Evolutionary conservation across 116 monocot species (phyloP).

Genomic region (Phalaenopsis hybrid): DNA sequence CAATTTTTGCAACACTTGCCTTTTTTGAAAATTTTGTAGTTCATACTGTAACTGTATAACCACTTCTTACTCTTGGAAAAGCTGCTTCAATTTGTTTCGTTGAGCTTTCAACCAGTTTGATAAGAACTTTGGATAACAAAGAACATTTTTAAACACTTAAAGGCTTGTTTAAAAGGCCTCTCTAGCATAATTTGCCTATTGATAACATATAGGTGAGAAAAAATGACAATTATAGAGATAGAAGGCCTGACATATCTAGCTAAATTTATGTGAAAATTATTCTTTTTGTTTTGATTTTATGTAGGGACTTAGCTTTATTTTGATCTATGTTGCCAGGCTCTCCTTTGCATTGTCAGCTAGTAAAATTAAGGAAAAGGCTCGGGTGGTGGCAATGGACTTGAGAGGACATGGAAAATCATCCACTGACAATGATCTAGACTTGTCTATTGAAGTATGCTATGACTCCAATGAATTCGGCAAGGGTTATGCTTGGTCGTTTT

Average conservation of each 20-base stretch:
- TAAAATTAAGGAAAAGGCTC: slow-evolving; percentile 83
- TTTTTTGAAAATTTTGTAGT: neutral
- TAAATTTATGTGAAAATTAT: neutral
- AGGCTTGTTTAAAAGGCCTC: neutral
- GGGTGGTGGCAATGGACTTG: slow-evolving; percentile 83
- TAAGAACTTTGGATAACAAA: neutral
- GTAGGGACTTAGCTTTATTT: neutral
- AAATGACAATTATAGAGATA: neutral
- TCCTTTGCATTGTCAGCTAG: slow-evolving; percentile 93
- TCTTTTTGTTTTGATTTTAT: neutral
- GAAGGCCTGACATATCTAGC: neutral
- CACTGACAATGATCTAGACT: slow-evolving; percentile 76
- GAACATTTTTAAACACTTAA: neutral
- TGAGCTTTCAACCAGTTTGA: neutral
- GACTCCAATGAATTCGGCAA: neutral
- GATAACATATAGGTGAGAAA: neutral
- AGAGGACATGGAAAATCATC: slow-evolving; percentile 93
- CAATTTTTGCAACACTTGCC: neutral
- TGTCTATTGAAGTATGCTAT: slow-evolving; percentile 72
- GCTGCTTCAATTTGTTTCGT: neutral
- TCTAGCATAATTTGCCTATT: neutral
- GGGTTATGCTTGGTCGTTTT: neutral
- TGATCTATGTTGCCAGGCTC: slow-evolving; percentile 45
- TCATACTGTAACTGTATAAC: neutral
- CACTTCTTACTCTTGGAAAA: neutral